A percentile compares a stretch with the other conserved stretches of the same genome.
phyloP scores from a whole-genome alignment of 352 stramenopile species.

The Hyaloperonospora arabidopsidis region DNA sequence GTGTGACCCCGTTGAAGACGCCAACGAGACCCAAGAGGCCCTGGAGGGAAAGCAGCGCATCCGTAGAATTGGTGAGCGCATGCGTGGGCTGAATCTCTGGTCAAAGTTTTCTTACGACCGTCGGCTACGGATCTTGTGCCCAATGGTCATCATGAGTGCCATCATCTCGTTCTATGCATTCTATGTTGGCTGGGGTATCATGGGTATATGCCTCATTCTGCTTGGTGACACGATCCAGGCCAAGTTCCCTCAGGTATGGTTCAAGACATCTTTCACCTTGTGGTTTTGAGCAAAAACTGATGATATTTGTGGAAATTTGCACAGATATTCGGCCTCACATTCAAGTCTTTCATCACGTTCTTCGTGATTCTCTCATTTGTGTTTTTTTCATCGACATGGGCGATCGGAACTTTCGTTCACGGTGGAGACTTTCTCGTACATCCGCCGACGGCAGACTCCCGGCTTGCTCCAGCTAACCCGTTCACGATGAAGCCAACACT shows the following conservation, averaged over 20 bases:
- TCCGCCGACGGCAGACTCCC: slow-evolving; percentile 32
- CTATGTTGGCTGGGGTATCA: slow-evolving; percentile 73
- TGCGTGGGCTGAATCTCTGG: slow-evolving; percentile 66
- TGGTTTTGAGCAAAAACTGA: slow-evolving; percentile 4
- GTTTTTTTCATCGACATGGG: slow-evolving; percentile 84
- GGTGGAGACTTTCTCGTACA: slow-evolving; percentile 76
- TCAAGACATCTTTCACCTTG: neutral
- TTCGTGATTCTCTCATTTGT: slow-evolving; percentile 81
- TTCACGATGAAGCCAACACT: slow-evolving; percentile 12
- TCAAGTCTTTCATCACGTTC: slow-evolving; percentile 80
- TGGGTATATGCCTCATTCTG: slow-evolving; percentile 76
- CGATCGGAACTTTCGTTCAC: slow-evolving; percentile 81
- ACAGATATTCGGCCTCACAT: slow-evolving; percentile 77
- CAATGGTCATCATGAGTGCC: slow-evolving; percentile 64
- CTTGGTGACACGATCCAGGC: slow-evolving; percentile 73
- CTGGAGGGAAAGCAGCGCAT: slow-evolving; percentile 52
- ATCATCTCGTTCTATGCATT: slow-evolving; percentile 78
- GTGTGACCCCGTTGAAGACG: slow-evolving; percentile 28
- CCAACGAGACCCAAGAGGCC: slow-evolving; percentile 52
- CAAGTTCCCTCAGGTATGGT: slow-evolving; percentile 59
- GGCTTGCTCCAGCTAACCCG: slow-evolving; percentile 10
- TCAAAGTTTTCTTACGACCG: slow-evolving; percentile 66
- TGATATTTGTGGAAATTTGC: neutral
- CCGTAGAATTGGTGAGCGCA: slow-evolving; percentile 35
- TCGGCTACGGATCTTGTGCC: slow-evolving; percentile 55